Conservation (phyloP, 805 yeast species). For the Kluyveromyces starmeri region DNA sequence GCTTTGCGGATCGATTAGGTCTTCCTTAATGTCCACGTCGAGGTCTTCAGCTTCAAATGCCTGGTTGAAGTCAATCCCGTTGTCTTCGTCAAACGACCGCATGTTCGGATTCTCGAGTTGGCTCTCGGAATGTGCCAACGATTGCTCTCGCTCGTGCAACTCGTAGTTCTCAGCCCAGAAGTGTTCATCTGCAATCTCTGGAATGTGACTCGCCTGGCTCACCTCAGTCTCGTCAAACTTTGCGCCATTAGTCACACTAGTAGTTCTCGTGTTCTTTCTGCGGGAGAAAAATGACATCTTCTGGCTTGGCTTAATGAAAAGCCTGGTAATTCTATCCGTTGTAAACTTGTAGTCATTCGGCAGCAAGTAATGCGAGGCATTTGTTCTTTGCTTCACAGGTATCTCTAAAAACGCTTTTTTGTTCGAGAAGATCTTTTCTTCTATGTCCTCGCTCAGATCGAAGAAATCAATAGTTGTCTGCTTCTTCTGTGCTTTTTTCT, state of each 20-base stretch:
- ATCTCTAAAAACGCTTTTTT: constrained; percentile 32
- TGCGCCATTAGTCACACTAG: constrained; percentile 1
- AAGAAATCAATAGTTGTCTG: constrained; percentile 37
- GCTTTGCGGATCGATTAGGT: constrained; percentile 9
- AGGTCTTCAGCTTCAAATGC: constrained; percentile 27
- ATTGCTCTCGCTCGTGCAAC: constrained; percentile 31
- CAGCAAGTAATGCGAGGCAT: constrained; percentile 39
- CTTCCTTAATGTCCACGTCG: constrained; percentile 31
- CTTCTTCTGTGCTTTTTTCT: constrained; percentile 29
- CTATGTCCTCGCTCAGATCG: constrained; percentile 31
- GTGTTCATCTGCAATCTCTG: constrained; percentile 49
- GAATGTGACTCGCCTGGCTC: constrained; percentile 14
- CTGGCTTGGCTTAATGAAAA: constrained; percentile 59
- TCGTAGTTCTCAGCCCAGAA: constrained; percentile 65
- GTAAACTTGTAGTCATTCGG: constrained; percentile 72
- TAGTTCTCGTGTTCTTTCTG: constrained; percentile 5
- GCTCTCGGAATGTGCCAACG: constrained; percentile 21
- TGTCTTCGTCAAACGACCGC: constrained; percentile 32
- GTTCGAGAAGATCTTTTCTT: constrained; percentile 33
- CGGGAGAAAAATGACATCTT: constrained; percentile 31
- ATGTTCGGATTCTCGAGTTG: constrained; percentile 21
- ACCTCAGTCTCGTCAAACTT: constrained; percentile 6
- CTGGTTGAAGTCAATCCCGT: constrained; percentile 28
- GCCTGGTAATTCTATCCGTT: constrained; percentile 54
- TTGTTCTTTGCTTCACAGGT: constrained; percentile 34